phyloP scores from a whole-genome alignment of 371 early-diverging fungal species.

The Entomophthora muscae region DNA sequence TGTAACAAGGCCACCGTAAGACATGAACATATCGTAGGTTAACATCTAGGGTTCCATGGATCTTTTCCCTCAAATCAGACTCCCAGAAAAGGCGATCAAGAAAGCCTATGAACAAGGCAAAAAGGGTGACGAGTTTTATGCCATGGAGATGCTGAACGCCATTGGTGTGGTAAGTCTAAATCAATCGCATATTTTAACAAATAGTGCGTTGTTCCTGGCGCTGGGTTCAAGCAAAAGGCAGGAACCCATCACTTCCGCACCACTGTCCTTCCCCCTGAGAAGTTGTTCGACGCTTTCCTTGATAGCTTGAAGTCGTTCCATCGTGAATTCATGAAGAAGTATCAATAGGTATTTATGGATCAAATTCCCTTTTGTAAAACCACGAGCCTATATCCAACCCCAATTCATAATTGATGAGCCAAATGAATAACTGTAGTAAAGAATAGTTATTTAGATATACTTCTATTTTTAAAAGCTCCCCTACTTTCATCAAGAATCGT shows the following conservation, averaged over 20 bases:
- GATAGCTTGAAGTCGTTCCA: constrained; percentile 57
- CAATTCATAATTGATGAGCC: no score
- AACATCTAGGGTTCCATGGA: constrained; percentile 77
- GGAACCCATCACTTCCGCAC: constrained; percentile 56
- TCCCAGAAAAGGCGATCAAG: constrained; percentile 56
- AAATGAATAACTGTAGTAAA: no score
- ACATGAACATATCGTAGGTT: not conserved
- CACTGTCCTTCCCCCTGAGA: constrained; percentile 6
- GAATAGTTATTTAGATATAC: no score
- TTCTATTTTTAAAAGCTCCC: no score
- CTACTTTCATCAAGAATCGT: no score
- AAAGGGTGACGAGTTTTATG: constrained; percentile 76
- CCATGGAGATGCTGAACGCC: constrained; percentile 71
- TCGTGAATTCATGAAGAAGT: constrained; percentile 54
- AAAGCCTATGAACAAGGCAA: constrained; percentile 44
- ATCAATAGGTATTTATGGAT: no score
- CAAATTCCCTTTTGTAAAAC: no score
- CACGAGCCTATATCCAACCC: no score
- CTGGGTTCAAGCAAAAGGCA: constrained; percentile 79
- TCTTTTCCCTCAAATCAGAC: constrained; percentile 66
- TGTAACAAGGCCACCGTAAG: constrained; percentile 54
- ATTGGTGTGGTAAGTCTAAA: constrained; percentile 65
- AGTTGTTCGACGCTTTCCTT: constrained; percentile 37
- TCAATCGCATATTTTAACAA: not conserved
- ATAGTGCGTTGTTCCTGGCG: constrained; percentile 62